A percentile compares a stretch with the other conserved stretches of the same genome.
Conservation (phyloP, 345 rosid genomes). For the Aquilaria malaccensis region DNA sequence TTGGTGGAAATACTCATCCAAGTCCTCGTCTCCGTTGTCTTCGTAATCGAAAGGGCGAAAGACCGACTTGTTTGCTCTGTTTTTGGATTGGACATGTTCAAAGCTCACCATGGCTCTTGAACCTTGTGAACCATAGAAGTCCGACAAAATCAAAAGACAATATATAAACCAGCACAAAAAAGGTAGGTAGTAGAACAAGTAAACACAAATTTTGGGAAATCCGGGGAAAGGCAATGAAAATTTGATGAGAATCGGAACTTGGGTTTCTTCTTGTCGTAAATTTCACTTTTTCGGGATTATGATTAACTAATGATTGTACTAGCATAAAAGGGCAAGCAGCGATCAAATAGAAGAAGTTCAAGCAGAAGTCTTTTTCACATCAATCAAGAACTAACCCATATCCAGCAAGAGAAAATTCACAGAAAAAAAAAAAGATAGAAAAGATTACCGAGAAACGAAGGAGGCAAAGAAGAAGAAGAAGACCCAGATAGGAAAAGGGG, state of each 20-base stretch:
- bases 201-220: too few species aligned
- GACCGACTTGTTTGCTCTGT: slow-evolving; percentile 12
- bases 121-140: slow-evolving; percentile 18
- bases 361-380: too few species aligned
- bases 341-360: too few species aligned
- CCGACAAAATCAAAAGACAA: not conserved
- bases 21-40: slow-evolving; percentile 40
- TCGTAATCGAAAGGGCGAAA: slow-evolving; percentile 29
- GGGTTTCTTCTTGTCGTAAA: too few species aligned
- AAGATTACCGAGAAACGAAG: slow-evolving; percentile 38
- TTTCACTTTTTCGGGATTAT: too few species aligned
- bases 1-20: slow-evolving; percentile 35
- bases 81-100: slow-evolving; percentile 24
- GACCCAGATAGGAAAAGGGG: slow-evolving; percentile 41
- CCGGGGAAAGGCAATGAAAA: too few species aligned
- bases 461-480: slow-evolving; percentile 37
- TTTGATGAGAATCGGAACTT: too few species aligned
- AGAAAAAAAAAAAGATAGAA: slow-evolving; percentile 1
- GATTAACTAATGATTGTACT: too few species aligned
- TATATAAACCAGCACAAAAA: not conserved
- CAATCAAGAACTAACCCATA: not conserved
- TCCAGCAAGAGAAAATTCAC: not conserved
- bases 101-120: slow-evolving; percentile 43
- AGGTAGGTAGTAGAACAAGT: too few species aligned
- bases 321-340: too few species aligned